A percentile compares a stretch with the other conserved stretches of the same genome.
These are phyloP conservation scores for Gautieria morchelliformis DNA, from an alignment of 768 basidiomycete genomes.

Conservation along the genomic window DNA sequence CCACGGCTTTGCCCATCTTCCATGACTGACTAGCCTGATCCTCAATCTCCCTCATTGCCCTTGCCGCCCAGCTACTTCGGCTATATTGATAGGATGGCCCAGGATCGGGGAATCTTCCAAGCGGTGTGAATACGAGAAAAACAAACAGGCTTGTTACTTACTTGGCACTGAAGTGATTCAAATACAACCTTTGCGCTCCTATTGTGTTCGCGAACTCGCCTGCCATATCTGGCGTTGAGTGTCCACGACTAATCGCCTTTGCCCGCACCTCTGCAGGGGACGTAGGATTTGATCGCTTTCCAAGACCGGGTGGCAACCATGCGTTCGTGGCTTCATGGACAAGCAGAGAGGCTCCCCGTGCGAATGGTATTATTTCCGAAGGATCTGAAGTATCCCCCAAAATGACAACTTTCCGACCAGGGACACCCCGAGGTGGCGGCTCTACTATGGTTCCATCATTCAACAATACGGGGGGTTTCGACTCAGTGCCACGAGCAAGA, in stretches of 20 bases:
- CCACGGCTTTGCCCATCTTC: slow-evolving; percentile 34
- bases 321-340: slow-evolving; percentile 82
- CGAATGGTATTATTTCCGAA: slow-evolving; percentile 49
- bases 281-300: slow-evolving; percentile 30
- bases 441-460: slow-evolving; percentile 20
- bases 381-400: slow-evolving; percentile 73
- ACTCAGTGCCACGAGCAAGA: slow-evolving; percentile 11
- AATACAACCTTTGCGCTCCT: slow-evolving; percentile 52
- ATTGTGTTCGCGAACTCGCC: slow-evolving; percentile 54
- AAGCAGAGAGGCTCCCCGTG: slow-evolving; percentile 48
- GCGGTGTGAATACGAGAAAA: neutral
- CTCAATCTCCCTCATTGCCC: slow-evolving; percentile 52
- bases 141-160: slow-evolving; percentile 21
- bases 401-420: slow-evolving; percentile 64
- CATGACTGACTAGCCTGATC: slow-evolving; percentile 54
- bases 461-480: slow-evolving; percentile 17
- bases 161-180: slow-evolving; percentile 70
- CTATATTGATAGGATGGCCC: slow-evolving; percentile 26
- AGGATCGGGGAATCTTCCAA: slow-evolving; percentile 35
- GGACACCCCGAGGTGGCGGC: slow-evolving; percentile 16
- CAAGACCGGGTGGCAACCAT: slow-evolving; percentile 47
- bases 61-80: slow-evolving; percentile 26
- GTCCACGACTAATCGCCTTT: slow-evolving; percentile 57
- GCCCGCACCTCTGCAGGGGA: slow-evolving; percentile 42
- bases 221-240: slow-evolving; percentile 73